phyloP scores from a whole-genome alignment of 768 basidiomycete genomes.

The Auricularia sp. region DNA sequence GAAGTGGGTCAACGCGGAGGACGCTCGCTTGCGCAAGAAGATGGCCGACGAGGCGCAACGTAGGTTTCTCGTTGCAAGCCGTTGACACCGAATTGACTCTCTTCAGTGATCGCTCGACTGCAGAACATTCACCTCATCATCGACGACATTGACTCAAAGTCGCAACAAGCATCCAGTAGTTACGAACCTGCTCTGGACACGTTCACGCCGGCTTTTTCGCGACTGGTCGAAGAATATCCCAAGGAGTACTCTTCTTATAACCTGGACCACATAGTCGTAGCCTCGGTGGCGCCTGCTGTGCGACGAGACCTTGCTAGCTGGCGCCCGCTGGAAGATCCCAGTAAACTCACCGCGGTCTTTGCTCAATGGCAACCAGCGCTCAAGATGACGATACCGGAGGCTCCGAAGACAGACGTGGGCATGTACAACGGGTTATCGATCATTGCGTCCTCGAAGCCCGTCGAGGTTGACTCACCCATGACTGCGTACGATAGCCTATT shows the following conservation, averaged over 20 bases:
- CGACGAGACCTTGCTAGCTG: slow-evolving; percentile 66
- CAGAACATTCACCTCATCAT: slow-evolving; percentile 69
- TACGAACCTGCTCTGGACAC: slow-evolving; percentile 67
- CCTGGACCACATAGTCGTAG: slow-evolving; percentile 88
- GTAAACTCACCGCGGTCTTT: slow-evolving; percentile 46
- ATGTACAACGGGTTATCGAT: slow-evolving; percentile 39
- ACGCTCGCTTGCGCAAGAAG: slow-evolving; percentile 54
- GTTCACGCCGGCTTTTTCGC: slow-evolving; percentile 64
- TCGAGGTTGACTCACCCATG: slow-evolving; percentile 56
- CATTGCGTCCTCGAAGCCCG: slow-evolving; percentile 20
- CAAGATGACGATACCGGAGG: slow-evolving; percentile 40
- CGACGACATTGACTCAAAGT: slow-evolving; percentile 54
- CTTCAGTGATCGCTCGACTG: slow-evolving; percentile 64
- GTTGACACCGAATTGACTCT: neutral
- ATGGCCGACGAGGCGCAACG: slow-evolving; percentile 70
- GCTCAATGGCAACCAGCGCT: slow-evolving; percentile 60
- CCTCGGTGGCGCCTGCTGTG: slow-evolving; percentile 77
- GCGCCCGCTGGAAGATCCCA: slow-evolving; percentile 76
- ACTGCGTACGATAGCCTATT: slow-evolving; percentile 90
- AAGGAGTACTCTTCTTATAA: slow-evolving; percentile 68
- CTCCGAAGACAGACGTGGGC: slow-evolving; percentile 39
- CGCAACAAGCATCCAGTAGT: slow-evolving; percentile 47
- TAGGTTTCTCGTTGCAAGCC: slow-evolving; percentile 26
- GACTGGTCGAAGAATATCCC: slow-evolving; percentile 57
- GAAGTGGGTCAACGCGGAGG: slow-evolving; percentile 61